Evolutionary conservation across 2,329 filamentous ascomycete genomes (phyloP).

Genomic region (Sclerotinia subarctica): DNA sequence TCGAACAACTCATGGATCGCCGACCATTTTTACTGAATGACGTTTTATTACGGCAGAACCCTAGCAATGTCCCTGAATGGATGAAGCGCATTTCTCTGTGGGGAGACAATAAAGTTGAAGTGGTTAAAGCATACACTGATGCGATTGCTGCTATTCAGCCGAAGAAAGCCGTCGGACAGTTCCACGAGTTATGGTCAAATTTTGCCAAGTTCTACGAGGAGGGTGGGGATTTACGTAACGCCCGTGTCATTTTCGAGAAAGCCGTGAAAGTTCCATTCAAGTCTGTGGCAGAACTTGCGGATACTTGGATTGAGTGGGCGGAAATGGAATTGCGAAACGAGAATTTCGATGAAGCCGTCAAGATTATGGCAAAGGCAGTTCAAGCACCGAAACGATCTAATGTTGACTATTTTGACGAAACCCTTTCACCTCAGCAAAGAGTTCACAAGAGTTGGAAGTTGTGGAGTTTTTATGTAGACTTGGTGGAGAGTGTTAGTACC

Average conservation of each 20-base stretch:
- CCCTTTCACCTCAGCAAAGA: slow-evolving; percentile 85
- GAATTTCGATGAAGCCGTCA: slow-evolving; percentile 90
- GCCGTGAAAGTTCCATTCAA: slow-evolving; percentile 98
- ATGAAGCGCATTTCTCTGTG: slow-evolving; percentile 94
- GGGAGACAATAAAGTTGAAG: slow-evolving; percentile 87
- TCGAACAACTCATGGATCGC: slow-evolving; percentile 96
- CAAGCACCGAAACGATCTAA: slow-evolving; percentile 96
- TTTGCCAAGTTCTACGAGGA: slow-evolving; percentile 97
- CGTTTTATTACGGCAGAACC: slow-evolving; percentile 90
- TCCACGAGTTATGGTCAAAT: slow-evolving; percentile 92
- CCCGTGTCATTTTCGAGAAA: slow-evolving; percentile 93
- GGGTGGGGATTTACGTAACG: slow-evolving; percentile 78
- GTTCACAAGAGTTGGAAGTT: slow-evolving; percentile 99
- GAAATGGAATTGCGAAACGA: slow-evolving; percentile 96
- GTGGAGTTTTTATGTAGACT: slow-evolving; percentile 98
- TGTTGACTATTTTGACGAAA: slow-evolving; percentile 99
- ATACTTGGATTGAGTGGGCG: slow-evolving; percentile 99
- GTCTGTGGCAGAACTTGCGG: slow-evolving; percentile 91
- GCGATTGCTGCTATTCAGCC: slow-evolving; percentile 91
- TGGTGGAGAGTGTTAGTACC: slow-evolving; percentile 90
- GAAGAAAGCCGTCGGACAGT: slow-evolving; percentile 89
- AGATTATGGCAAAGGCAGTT: slow-evolving; percentile 95
- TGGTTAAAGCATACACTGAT: slow-evolving; percentile 91
- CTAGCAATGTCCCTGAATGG: slow-evolving; percentile 95
- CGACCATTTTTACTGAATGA: slow-evolving; percentile 95